A percentile compares a stretch with the other conserved stretches of the same genome.
These are phyloP conservation scores for Diddensiella transvaalensis DNA, from an alignment of 805 yeast genomes.

Conservation along the genomic window DNA sequence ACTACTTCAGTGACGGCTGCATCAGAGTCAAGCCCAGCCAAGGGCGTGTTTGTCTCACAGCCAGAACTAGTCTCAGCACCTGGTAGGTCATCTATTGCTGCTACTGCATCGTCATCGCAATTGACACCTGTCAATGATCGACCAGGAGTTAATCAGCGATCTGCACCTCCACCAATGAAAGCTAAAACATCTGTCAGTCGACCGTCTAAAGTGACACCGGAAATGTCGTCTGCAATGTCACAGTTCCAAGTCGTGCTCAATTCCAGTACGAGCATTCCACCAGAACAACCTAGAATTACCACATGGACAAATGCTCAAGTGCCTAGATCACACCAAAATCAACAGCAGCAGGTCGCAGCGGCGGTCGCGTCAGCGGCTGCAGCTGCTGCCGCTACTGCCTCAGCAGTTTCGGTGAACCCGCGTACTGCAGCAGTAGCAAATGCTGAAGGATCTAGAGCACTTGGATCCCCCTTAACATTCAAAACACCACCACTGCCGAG, in stretches of 20 bases:
- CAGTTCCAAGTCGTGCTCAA: slow-evolving; percentile 31
- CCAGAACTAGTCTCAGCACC: not conserved
- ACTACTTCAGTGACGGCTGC: slow-evolving; percentile 31
- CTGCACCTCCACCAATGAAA: not conserved
- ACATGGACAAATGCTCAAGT: not conserved
- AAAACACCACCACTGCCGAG: not conserved
- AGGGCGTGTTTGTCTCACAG: slow-evolving; percentile 26
- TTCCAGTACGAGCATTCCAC: slow-evolving; percentile 6
- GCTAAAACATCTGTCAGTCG: not conserved
- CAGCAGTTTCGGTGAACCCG: not conserved
- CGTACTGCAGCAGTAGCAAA: too few species aligned
- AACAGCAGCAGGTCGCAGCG: not conserved
- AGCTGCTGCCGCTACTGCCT: not conserved
- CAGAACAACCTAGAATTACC: not conserved
- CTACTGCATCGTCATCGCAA: not conserved
- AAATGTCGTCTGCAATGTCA: slow-evolving; percentile 31
- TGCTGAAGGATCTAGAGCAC: not conserved
- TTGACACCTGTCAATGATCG: not conserved
- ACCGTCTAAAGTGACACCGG: slow-evolving; percentile 23
- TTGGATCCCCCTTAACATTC: not conserved
- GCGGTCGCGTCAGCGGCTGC: not conserved
- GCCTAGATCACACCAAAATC: not conserved
- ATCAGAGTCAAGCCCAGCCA: slow-evolving; percentile 31
- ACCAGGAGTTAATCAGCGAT: not conserved
- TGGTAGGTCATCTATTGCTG: too few species aligned